Evolutionary conservation across 139 green algal species (phyloP).

Genomic region (Haematococcus sp.): DNA sequence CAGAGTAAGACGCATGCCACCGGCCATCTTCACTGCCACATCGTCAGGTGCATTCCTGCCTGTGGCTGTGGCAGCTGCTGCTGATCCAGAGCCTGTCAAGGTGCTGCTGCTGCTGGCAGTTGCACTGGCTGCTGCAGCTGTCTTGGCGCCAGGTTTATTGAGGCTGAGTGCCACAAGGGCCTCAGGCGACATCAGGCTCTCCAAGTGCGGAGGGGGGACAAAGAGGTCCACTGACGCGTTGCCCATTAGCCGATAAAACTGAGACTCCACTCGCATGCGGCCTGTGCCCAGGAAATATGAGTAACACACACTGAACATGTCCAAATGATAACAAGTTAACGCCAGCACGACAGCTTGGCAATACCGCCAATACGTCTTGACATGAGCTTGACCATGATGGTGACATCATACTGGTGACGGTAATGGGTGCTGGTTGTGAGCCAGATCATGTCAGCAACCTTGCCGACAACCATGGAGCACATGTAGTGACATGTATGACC

Average conservation of each 20-base stretch:
- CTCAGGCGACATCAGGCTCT: conserved; percentile 1
- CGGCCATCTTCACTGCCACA: conserved; percentile 22
- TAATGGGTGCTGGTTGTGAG: too few relatives aligned
- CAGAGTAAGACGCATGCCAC: conserved; percentile 41
- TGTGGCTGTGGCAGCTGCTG: not conserved
- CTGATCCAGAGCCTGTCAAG: not conserved
- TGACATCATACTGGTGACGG: too few relatives aligned
- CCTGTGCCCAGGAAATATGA: too few relatives aligned
- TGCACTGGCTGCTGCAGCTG: not conserved
- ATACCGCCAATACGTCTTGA: too few relatives aligned
- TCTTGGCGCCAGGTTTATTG: too few relatives aligned
- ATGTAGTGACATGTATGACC: too few relatives aligned
- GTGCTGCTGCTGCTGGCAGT: not conserved
- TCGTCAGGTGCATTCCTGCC: not conserved
- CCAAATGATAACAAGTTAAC: too few relatives aligned
- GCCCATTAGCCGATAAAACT: not conserved
- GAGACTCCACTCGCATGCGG: not conserved
- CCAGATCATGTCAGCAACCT: too few relatives aligned
- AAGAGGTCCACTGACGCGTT: not conserved
- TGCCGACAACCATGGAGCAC: too few relatives aligned
- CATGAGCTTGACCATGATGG: too few relatives aligned
- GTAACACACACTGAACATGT: too few relatives aligned
- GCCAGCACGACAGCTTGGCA: too few relatives aligned
- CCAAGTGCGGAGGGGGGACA: not conserved
- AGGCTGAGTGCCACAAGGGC: conserved; percentile 2